Evolutionary conservation across 441 rosid species (phyloP).

Genomic region (Viola pubescens): DNA sequence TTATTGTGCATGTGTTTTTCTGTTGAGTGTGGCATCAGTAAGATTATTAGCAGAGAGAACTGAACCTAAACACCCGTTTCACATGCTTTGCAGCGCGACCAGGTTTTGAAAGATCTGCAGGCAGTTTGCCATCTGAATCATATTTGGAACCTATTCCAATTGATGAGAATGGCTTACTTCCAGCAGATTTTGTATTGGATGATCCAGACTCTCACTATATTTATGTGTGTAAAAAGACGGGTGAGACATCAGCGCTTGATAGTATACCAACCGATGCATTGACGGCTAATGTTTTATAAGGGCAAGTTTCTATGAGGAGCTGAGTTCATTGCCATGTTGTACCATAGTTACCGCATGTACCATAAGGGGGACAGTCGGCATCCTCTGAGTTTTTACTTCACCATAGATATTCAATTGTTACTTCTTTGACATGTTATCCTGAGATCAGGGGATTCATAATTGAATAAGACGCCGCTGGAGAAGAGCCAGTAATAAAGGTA

Average conservation of each 20-base stretch:
- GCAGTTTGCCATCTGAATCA: slow-evolving; percentile 36
- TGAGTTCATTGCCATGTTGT: slow-evolving; percentile 4
- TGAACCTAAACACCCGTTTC: slow-evolving; percentile 1
- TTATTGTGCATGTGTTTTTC: neutral
- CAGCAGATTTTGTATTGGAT: slow-evolving; percentile 55
- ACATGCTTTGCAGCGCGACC: slow-evolving; percentile 61
- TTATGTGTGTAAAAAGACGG: slow-evolving; percentile 59
- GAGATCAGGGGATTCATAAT: slow-evolving; percentile 1
- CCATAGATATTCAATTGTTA: slow-evolving; percentile 6
- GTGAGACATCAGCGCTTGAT: slow-evolving; percentile 24
- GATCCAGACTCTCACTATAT: slow-evolving; percentile 92
- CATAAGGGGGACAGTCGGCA: neutral
- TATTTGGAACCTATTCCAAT: slow-evolving; percentile 56
- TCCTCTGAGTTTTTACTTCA: slow-evolving; percentile 10
- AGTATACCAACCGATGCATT: slow-evolving; percentile 30
- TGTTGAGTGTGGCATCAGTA: neutral
- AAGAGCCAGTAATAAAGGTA: neutral
- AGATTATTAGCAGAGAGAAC: neutral
- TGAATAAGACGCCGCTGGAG: neutral
- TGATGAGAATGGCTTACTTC: slow-evolving; percentile 56
- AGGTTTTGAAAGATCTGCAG: slow-evolving; percentile 46
- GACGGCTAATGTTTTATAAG: slow-evolving; percentile 33
- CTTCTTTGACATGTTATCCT: neutral
- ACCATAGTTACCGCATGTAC: slow-evolving; percentile 15
- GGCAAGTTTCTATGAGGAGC: slow-evolving; percentile 1